These are phyloP conservation scores for Scleroderma bovista DNA, from an alignment of 768 basidiomycete species.

Conservation along the genomic window DNA sequence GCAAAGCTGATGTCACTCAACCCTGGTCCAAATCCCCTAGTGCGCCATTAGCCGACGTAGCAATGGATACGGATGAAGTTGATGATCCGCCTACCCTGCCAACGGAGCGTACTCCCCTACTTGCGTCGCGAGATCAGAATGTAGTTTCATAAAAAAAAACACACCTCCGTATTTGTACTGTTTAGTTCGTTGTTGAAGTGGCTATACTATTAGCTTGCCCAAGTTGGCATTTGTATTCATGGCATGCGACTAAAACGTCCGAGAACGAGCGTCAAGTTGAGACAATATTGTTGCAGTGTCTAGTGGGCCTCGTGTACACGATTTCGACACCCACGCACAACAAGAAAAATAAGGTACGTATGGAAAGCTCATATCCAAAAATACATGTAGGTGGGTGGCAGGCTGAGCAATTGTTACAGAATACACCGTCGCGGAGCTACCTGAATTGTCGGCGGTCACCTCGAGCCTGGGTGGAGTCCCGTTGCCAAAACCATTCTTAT, in stretches of 20 bases:
- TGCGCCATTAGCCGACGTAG: background rate
- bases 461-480: no score
- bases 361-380: conserved; percentile 11
- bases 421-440: conserved; percentile 4
- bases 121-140: conserved; percentile 15
- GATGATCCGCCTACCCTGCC: conserved; percentile 8
- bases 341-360: conserved; percentile 27
- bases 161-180: conserved; percentile 10
- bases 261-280: no score
- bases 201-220: no score
- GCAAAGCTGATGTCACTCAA: conserved; percentile 88
- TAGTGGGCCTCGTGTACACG: background rate
- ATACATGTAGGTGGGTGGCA: background rate
- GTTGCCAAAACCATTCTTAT: background rate
- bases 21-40: conserved; percentile 29
- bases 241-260: no score
- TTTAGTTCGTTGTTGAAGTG: conserved; percentile 6
- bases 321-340: conserved; percentile 20
- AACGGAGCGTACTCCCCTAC: conserved; percentile 31
- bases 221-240: no score
- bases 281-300: no score
- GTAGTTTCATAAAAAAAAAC: conserved; percentile 10
- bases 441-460: background rate
- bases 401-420: conserved; percentile 16
- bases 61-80: background rate